phyloP scores from a whole-genome alignment of 495 filamentous ascomycete genomes.

The Lophiostoma macrostomum region DNA sequence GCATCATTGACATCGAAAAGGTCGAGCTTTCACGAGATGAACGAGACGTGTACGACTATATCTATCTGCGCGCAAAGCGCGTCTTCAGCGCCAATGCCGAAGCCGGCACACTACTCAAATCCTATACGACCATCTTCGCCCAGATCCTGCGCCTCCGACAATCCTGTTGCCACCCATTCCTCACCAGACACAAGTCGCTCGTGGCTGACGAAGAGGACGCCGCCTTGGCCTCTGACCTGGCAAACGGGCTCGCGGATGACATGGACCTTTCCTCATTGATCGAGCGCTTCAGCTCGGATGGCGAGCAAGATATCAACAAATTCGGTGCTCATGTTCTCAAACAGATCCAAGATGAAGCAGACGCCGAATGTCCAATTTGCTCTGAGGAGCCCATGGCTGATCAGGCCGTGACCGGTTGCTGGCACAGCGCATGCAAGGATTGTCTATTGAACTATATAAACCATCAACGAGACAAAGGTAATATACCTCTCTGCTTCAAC shows the following conservation, averaged over 20 bases:
- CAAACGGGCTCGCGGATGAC: conserved; percentile 82
- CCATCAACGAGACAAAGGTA: conserved; percentile 74
- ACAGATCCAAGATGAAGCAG: conserved; percentile 85
- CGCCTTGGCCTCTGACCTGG: conserved; percentile 71
- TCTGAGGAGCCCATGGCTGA: conserved; percentile 91
- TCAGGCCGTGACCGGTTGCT: conserved; percentile 90
- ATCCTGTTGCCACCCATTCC: conserved; percentile 86
- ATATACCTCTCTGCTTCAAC: conserved; percentile 77
- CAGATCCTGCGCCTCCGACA: conserved; percentile 93
- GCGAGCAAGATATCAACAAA: conserved; percentile 58
- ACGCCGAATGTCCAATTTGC: conserved; percentile 91
- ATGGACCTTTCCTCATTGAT: conserved; percentile 92
- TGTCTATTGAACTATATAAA: conserved; percentile 84
- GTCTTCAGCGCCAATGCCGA: conserved; percentile 83
- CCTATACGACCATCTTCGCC: conserved; percentile 93
- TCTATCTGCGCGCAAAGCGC: conserved; percentile 76
- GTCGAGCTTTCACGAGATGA: conserved; percentile 81
- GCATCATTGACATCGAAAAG: conserved; percentile 75
- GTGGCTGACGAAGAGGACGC: conserved; percentile 87
- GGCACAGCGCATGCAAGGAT: conserved; percentile 93
- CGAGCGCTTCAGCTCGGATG: conserved; percentile 69
- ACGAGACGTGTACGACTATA: conserved; percentile 85
- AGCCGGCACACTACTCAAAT: conserved; percentile 87
- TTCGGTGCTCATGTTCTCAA: conserved; percentile 84
- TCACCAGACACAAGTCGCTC: conserved; percentile 79